Base-by-base conservation (phyloP, 1,284 basidiomycete species). In the Athelia psychrophila region DNA sequence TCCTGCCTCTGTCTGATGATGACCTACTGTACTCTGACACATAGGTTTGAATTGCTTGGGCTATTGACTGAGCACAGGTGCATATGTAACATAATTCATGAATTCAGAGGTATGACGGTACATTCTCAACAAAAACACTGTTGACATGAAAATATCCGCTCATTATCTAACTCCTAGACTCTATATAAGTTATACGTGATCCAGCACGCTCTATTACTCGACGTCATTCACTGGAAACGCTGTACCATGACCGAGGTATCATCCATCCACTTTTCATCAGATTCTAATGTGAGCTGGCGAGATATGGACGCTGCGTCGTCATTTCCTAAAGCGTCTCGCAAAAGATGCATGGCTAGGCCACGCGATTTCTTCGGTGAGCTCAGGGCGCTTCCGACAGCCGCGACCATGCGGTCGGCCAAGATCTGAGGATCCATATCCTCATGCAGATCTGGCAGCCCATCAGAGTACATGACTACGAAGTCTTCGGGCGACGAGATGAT, bases 401-500 rank as follows among this genome's bases (percentile, higher is more conserved):
- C 61, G 20, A 72, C 67, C 78, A 78, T 83, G 50, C 66, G 68
- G 38, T 70, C 57, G 27, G 69, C 70, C 55, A 76, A 59, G 35
- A 72, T 65, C 12, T 70, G 50, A 47, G 59, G 56, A 20, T 68
- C 64, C 16, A 64, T 56, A 19, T 70, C 68, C 48, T 74, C 70
- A 53, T 80, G 80, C 38, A 83, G 59, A 61, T 84, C 84, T 12
- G 71, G 59, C 36, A 86, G 65, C 3, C 84, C 83, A 57, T 86
- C 83, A 3, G 81, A 80, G 58, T 76, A 81, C 54, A 83, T 64
- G 49, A 86, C 64, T 36, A 81, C 62, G 51, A 76, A 70, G 27
- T 30, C 27, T 30, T 61, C 55, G 1, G 60, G 47, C 8, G 58
- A 54, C 20, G 67, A 60, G 38, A 76, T 54, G 13, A 61, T 62